Conservation (phyloP, 345 rosid genomes). For the Pugionium cornutum region DNA sequence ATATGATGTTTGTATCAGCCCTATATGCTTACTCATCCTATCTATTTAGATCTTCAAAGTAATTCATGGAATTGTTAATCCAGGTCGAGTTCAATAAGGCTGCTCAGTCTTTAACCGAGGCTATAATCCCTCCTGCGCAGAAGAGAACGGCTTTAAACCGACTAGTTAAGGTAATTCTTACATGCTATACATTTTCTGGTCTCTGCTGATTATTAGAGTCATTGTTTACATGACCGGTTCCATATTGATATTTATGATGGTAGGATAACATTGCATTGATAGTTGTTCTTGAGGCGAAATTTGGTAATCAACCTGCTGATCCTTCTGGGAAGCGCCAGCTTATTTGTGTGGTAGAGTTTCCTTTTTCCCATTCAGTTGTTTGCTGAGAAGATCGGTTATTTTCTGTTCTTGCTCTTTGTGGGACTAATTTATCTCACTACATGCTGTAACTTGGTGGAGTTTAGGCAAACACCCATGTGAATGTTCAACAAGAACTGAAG, state of each 20-base stretch:
- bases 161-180: slow-evolving; percentile 70
- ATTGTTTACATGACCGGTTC: slow-evolving; percentile 26
- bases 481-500: slow-evolving; percentile 81
- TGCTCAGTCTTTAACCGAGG: slow-evolving; percentile 98
- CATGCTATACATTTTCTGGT: slow-evolving; percentile 49
- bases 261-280: slow-evolving; percentile 97
- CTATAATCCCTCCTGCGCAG: slow-evolving; percentile 72
- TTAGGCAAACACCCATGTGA: slow-evolving; percentile 97
- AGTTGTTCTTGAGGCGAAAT: slow-evolving; percentile 91
- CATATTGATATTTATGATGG: slow-evolving; percentile 18
- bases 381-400: slow-evolving; percentile 16
- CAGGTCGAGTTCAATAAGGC: slow-evolving; percentile 99
- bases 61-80: slow-evolving; percentile 26
- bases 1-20: slow-evolving; percentile 73
- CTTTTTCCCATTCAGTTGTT: not conserved
- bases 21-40: slow-evolving; percentile 9
- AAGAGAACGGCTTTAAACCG: slow-evolving; percentile 85
- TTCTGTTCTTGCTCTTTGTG: slow-evolving; percentile 17
- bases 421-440: slow-evolving; percentile 21
- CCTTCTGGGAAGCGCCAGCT: slow-evolving; percentile 88
- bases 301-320: slow-evolving; percentile 85
- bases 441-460: slow-evolving; percentile 33
- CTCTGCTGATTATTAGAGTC: slow-evolving; percentile 42
- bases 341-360: slow-evolving; percentile 81
- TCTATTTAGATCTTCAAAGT: slow-evolving; percentile 26